Conservation (phyloP, 306 rosid genomes). For the Fagus crenata region DNA sequence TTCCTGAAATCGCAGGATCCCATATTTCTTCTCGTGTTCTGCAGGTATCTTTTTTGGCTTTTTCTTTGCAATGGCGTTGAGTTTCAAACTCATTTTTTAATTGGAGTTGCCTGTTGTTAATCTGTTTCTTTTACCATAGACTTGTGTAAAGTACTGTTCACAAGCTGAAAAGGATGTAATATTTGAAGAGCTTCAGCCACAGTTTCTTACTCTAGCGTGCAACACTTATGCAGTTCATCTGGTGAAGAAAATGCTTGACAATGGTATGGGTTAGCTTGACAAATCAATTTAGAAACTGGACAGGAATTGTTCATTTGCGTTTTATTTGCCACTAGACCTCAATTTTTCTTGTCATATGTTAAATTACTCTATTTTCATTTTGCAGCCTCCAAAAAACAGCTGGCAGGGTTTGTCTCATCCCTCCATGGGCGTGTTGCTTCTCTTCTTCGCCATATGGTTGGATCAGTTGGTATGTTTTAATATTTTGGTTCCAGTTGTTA, state of each 20-base stretch:
- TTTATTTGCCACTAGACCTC: not conserved
- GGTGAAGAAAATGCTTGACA: conserved; percentile 87
- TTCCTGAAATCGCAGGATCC: conserved; percentile 86
- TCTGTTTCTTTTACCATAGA: conserved; percentile 43
- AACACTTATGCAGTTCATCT: conserved; percentile 83
- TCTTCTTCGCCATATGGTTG: conserved; percentile 96
- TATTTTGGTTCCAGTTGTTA: conserved; percentile 3
- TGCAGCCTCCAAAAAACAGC: conserved; percentile 86
- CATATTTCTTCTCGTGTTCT: conserved; percentile 92
- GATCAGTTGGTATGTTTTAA: conserved; percentile 71
- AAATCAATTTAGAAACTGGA: not conserved
- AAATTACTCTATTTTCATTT: conserved; percentile 18
- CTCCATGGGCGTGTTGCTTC: conserved; percentile 87
- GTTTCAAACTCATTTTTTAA: not conserved
- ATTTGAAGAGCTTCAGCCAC: conserved; percentile 86
- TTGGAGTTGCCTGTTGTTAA: conserved; percentile 21
- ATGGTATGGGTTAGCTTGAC: conserved; percentile 50
- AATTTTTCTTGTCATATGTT: conserved; percentile 12
- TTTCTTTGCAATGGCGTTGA: not conserved
- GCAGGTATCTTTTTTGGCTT: conserved; percentile 53
- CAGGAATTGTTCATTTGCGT: not conserved
- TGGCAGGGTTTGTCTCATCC: conserved; percentile 63
- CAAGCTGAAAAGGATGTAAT: conserved; percentile 74
- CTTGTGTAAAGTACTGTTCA: conserved; percentile 85
- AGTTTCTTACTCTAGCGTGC: conserved; percentile 68